Percentiles rank a stretch among this genome's conserved stretches.
Evolutionary conservation across 2,329 filamentous ascomycete genomes (phyloP).

Genomic region (Ophiostoma triangulosporum): DNA sequence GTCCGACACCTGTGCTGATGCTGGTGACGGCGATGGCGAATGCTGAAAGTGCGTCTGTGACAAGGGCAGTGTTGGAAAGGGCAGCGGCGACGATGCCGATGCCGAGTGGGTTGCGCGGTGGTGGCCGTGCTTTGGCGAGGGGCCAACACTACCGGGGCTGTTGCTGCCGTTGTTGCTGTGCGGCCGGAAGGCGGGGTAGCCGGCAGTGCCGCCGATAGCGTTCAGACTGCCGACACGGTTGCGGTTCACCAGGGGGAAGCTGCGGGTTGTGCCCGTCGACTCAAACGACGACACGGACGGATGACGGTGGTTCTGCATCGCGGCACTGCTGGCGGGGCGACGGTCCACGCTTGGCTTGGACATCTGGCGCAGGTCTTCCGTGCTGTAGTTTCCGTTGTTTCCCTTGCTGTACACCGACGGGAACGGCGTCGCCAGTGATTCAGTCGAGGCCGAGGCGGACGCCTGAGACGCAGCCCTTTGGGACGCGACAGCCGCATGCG

Average conservation of each 20-base stretch:
- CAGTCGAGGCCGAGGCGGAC: neutral
- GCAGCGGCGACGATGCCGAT: neutral
- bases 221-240: conserved; percentile 9
- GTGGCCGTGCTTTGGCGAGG: neutral
- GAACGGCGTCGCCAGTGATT: neutral
- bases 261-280: conserved; percentile 45
- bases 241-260: conserved; percentile 41
- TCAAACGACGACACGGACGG: conserved; percentile 44
- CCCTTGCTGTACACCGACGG: neutral
- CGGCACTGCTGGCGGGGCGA: conserved; percentile 29
- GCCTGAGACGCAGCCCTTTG: neutral
- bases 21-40: neutral
- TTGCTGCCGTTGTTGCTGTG: conserved; percentile 19
- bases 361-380: conserved; percentile 11
- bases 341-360: conserved; percentile 15
- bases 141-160: neutral
- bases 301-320: conserved; percentile 33
- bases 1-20: neutral
- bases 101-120: neutral
- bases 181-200: conserved; percentile 20
- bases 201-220: conserved; percentile 15
- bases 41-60: neutral
- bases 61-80: neutral
- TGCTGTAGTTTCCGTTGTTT: no score
- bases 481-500: neutral